Evolutionary conservation across 2,329 filamentous ascomycete species (phyloP).

Genomic region (Verticillium alfalfae): DNA sequence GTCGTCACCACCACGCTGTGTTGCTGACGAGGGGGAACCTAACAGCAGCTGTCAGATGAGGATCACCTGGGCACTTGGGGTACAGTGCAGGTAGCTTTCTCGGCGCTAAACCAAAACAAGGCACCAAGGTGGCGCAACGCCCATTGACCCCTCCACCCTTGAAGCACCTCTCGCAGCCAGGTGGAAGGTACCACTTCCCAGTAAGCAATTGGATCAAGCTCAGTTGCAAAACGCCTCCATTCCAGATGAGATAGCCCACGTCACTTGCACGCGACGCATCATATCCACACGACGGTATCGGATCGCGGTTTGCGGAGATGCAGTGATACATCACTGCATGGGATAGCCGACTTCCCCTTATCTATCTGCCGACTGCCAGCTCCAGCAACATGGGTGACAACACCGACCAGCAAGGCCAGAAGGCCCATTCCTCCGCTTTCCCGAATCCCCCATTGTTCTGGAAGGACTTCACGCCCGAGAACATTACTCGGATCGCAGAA

Average conservation of each 20-base stretch:
- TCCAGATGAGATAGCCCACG: not conserved
- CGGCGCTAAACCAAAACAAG: not conserved
- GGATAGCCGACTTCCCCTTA: not conserved
- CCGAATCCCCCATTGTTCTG: slow-evolving; percentile 88
- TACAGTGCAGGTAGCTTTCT: not conserved
- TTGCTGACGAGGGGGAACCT: not conserved
- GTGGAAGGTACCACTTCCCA: too few species aligned
- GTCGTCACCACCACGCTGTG: too few species aligned
- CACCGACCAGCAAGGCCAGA: slow-evolving; percentile 31
- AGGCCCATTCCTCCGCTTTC: slow-evolving; percentile 59
- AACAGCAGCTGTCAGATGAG: not conserved
- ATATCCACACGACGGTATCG: not conserved
- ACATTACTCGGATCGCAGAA: slow-evolving; percentile 51
- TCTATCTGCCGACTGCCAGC: not conserved
- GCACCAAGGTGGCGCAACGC: not conserved
- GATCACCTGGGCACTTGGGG: not conserved
- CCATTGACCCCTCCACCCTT: not conserved
- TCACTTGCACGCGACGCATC: not conserved
- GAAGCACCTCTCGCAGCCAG: too few species aligned
- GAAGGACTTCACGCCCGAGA: slow-evolving; percentile 77
- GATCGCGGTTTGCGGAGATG: not conserved
- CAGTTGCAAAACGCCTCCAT: not conserved
- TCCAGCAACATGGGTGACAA: slow-evolving; percentile 49
- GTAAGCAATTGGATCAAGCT: not conserved
- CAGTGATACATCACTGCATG: not conserved